Evolutionary conservation across 345 rosid species (phyloP), one percentile per base, ranked within the genome.

Genomic region (Reutealis trisperma): DNA sequence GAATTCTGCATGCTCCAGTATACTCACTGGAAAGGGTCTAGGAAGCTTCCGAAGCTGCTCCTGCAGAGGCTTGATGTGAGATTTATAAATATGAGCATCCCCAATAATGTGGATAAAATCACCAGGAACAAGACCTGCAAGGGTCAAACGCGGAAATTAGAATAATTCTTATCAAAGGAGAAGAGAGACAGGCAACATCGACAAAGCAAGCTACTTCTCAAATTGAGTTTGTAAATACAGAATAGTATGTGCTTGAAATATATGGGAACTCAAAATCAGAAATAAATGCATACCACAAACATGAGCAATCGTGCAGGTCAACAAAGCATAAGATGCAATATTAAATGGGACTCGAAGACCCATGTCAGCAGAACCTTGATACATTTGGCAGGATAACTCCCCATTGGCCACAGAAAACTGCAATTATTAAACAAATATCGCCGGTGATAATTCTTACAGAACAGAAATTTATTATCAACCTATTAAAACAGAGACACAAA

Each of bases 331-430:
- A 7, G 96, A 94, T 12, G 94, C 97, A 77, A 94, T 81, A 84
- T 92, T 94, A 82, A 94, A 91, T 0, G 97, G 98, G 75, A 94
- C 97, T 1, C 97, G 93, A 37, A 94, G 87, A 73, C 98, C 94
- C 91, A 94, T 86, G 86, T 94, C 97, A 42, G 97, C 96, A 77
- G 96, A 94, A 6, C 92, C 92, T 77, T 94, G 98, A 87, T 94
- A 27, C 30, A 92, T 90, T 86, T 92, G 97, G 78, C 98, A 94
- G 94, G 93, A 27, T 72, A 92, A 81, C 82, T 92, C 98, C 70
- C 93, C 92, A 70, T 91, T 88, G 58, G 93, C 96, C 59, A 92
- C 92, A 75, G 90, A 89, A 68, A 92, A 92, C 96, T 94, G 86
- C 80, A 72, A 65, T 16, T 58, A 32, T 16, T 16, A 30, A 30